phyloP scores from a whole-genome alignment of 345 rosid species.

The Rubroshorea leprosula region DNA sequence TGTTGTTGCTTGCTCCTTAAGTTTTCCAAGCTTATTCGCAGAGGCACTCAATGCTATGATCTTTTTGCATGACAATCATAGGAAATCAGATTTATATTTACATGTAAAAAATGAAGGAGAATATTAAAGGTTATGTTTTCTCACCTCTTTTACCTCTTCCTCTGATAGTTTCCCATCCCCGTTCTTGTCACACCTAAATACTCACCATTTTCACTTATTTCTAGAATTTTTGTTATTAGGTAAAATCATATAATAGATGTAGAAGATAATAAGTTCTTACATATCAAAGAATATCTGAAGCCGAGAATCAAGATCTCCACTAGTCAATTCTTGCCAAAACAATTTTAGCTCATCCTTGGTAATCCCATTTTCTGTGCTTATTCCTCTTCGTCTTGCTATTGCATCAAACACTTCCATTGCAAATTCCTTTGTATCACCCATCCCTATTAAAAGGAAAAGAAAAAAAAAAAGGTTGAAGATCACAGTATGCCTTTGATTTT shows the following conservation, averaged over 20 bases:
- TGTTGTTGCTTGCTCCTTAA: constrained; percentile 53
- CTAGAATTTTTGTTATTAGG: not conserved
- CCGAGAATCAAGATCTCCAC: constrained; percentile 68
- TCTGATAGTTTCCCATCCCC: constrained; percentile 91
- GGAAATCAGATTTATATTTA: constrained; percentile 1
- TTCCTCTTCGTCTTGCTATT: constrained; percentile 58
- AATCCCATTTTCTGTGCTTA: constrained; percentile 50
- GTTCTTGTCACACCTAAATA: constrained; percentile 83
- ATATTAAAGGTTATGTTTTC: not conserved
- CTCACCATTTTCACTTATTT: not conserved
- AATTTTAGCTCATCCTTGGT: constrained; percentile 52
- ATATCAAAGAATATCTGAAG: constrained; percentile 94
- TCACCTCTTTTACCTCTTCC: constrained; percentile 84
- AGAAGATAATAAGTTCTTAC: constrained; percentile 27
- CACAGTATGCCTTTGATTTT: not conserved
- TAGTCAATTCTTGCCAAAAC: constrained; percentile 90
- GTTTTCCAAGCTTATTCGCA: constrained; percentile 72
- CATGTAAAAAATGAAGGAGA: not conserved
- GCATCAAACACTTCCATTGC: constrained; percentile 71
- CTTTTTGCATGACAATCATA: constrained; percentile 21
- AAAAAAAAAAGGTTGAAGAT: not conserved
- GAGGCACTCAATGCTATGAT: constrained; percentile 83
- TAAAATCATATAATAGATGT: not conserved
- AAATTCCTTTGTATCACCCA: constrained; percentile 89
- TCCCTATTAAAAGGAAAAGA: constrained; percentile 32